Evolutionary conservation across 2,329 filamentous ascomycete genomes (phyloP).

Genomic region (Sporothrix sp.): DNA sequence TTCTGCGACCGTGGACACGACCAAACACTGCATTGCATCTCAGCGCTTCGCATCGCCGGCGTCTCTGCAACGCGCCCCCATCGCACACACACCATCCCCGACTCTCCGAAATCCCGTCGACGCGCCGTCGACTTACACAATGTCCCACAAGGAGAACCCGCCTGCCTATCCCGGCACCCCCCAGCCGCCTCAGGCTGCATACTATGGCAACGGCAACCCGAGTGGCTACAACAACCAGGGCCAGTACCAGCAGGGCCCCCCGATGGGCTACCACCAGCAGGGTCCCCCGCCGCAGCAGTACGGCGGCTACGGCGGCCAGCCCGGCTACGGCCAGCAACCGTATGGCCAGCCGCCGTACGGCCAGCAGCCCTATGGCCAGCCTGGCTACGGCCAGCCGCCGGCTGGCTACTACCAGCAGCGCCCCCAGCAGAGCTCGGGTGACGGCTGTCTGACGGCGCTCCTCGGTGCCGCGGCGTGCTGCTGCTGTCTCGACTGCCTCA

Average conservation of each 20-base stretch:
- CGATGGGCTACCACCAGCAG: conserved; percentile 37
- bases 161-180: conserved; percentile 35
- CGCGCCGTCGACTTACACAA: conserved; percentile 17
- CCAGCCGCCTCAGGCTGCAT: conserved; percentile 21
- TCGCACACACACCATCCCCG: no score
- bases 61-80: no score
- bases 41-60: no score
- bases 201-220: conserved; percentile 16
- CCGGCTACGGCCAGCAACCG: conserved; percentile 27
- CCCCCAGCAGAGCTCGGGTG: conserved; percentile 18
- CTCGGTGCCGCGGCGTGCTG: conserved; percentile 46
- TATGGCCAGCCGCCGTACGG: conserved; percentile 23
- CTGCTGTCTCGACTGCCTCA: conserved; percentile 44
- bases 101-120: neutral
- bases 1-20: no score
- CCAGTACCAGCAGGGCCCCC: conserved; percentile 33
- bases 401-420: conserved; percentile 24
- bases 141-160: conserved; percentile 38
- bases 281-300: conserved; percentile 19
- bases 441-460: conserved; percentile 34
- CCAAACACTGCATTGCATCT: no score
- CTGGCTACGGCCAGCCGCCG: conserved; percentile 24
- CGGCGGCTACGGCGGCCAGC: conserved; percentile 26
- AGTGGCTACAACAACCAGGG: conserved; percentile 19
- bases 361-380: conserved; percentile 22